A percentile compares a stretch with the other conserved stretches of the same genome.
Conservation (phyloP, 495 filamentous ascomycete species). For the Lophiostoma macrostomum region DNA sequence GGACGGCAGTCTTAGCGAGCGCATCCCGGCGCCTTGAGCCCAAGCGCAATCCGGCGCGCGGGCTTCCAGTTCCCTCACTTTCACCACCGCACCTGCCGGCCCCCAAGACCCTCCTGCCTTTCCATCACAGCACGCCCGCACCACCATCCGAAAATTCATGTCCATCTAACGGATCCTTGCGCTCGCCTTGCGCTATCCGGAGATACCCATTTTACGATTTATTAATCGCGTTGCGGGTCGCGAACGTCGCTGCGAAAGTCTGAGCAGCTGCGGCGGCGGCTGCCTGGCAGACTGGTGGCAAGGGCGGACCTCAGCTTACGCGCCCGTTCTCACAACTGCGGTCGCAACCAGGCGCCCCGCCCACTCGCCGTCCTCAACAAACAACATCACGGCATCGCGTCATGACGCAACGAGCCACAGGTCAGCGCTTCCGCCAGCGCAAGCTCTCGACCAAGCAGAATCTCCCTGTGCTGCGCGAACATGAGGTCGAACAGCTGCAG, state of each 20-base stretch:
- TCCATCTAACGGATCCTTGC: no score
- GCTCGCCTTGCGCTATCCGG: conserved; percentile 27
- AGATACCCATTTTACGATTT: conserved; percentile 29
- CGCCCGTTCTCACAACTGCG: conserved; percentile 17
- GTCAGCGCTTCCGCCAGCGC: conserved; percentile 61
- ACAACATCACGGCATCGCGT: neutral
- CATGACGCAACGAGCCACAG: conserved; percentile 36
- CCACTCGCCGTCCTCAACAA: neutral
- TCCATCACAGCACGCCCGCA: conserved; percentile 16
- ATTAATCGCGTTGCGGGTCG: conserved; percentile 12
- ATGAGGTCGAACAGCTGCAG: conserved; percentile 71
- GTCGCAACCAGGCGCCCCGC: no score
- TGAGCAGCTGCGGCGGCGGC: neutral
- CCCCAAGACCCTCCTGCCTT: neutral
- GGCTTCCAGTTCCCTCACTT: neutral
- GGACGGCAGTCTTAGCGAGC: no score
- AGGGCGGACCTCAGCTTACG: neutral
- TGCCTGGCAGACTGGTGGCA: neutral
- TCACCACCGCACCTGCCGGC: conserved; percentile 18
- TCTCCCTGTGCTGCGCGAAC: conserved; percentile 80
- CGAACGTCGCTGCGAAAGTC: conserved; percentile 15
- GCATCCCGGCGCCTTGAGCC: no score
- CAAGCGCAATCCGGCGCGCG: conserved; percentile 1
- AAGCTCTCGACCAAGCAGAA: conserved; percentile 86
- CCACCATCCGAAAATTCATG: conserved; percentile 23